A percentile compares a stretch with the other conserved stretches of the same genome.
phyloP scores from a whole-genome alignment of 257 asterid species.

The Rauvolfia tetraphylla region DNA sequence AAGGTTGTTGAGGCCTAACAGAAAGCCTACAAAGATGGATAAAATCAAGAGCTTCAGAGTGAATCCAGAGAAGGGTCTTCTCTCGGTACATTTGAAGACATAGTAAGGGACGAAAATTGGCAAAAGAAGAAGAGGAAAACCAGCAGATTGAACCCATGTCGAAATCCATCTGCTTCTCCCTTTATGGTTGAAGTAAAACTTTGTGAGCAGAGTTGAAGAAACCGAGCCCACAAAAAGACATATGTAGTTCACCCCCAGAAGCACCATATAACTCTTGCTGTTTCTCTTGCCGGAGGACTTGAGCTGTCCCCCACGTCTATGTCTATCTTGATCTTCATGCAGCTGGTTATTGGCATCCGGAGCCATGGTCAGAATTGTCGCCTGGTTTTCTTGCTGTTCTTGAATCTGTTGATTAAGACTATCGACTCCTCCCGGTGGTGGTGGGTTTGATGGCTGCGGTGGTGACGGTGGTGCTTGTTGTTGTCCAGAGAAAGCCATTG shows the following conservation, averaged over 20 bases:
- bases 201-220: conserved; percentile 44
- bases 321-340: background rate
- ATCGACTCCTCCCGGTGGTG: too few species aligned
- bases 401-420: conserved; percentile 1
- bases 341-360: background rate
- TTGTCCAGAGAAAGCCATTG: conserved; percentile 2
- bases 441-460: background rate
- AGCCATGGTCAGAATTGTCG: background rate
- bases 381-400: background rate
- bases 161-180: conserved; percentile 68
- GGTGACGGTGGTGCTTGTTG: background rate
- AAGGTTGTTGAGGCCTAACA: conserved; percentile 55
- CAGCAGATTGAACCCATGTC: conserved; percentile 68
- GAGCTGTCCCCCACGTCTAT: background rate
- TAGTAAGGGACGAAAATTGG: conserved; percentile 42
- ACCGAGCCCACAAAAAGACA: conserved; percentile 48
- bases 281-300: conserved; percentile 6
- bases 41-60: conserved; percentile 14
- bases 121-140: conserved; percentile 56
- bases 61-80: conserved; percentile 51
- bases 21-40: conserved; percentile 35
- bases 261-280: conserved; percentile 27
- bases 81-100: conserved; percentile 22
- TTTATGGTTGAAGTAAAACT: conserved; percentile 67
- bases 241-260: conserved; percentile 37